A percentile compares a stretch with the other conserved stretches of the same genome.
Evolutionary conservation across 208 protist genomes (phyloP).

Genomic region (Trypanosoma brucei): DNA sequence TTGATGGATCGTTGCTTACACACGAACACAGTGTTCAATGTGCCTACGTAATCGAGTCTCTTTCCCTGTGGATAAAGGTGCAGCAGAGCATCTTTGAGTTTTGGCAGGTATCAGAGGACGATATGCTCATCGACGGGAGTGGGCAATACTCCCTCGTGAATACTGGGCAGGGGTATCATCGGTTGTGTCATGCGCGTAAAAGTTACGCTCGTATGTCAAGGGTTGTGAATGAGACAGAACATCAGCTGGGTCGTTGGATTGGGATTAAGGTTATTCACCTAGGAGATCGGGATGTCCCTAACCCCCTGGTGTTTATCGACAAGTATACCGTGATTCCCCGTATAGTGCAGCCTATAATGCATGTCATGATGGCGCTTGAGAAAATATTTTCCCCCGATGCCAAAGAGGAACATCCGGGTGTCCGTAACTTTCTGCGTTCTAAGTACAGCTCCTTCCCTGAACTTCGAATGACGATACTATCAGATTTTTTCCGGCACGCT

Average conservation of each 20-base stretch:
- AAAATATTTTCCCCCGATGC: conserved; percentile 55
- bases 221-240: conserved; percentile 73
- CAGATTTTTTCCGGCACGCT: conserved; percentile 95
- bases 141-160: conserved; percentile 77
- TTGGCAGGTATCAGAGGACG: conserved; percentile 92
- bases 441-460: conserved; percentile 75
- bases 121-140: conserved; percentile 80
- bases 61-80: conserved; percentile 94
- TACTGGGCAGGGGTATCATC: conserved; percentile 95
- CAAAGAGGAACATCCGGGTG: conserved; percentile 44
- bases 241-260: conserved; percentile 89
- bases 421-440: conserved; percentile 63
- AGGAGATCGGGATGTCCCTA: conserved; percentile 96
- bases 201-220: conserved; percentile 82
- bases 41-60: conserved; percentile 93
- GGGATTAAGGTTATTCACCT: conserved; percentile 96
- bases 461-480: conserved; percentile 79
- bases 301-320: conserved; percentile 97
- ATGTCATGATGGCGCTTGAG: conserved; percentile 60
- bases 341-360: conserved; percentile 92
- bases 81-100: conserved; percentile 90
- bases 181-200: conserved; percentile 87
- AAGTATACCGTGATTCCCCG: conserved; percentile 96
- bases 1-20: conserved; percentile 87
- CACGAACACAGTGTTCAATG: conserved; percentile 94